Base-by-base conservation (phyloP, 148 eudicot genomes). In the Amaranthus hypochondriacus region DNA sequence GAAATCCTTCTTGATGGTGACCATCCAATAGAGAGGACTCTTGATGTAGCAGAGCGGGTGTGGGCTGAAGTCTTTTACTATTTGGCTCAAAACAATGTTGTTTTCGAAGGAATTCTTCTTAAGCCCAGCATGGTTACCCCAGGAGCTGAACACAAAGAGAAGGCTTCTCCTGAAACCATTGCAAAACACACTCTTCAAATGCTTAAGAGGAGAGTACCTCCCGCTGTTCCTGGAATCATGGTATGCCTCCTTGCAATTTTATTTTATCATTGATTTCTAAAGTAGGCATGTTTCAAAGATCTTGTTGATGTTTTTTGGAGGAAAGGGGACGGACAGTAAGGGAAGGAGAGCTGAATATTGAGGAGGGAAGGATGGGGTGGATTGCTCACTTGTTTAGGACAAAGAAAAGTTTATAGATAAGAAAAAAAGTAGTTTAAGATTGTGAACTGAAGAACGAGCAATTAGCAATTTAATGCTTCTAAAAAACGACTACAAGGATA, bases 111-210 rank as follows among this genome's bases (percentile, higher is more conserved):
- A 68, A 91, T 94, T 56, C 84, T 94, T 74, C 95, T 94, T 48
- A 94, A 94, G 82, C 97, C 98, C 63, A 94, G 98, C 83, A 94
- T 94, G 98, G 98, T 94, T 15, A 94, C 98, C 53, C 97, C 97
- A 52, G 98, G 98, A 50, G 98, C 98, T 55, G 98, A 94, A 68
- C 95, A 92, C 87, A 91, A 94, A 75, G 90, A 84, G 69, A 87
- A 77, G 83, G 92, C 97, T 80, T 83, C 91, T 70, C 93, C 98
- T 54, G 98, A 91, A 62, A 87, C 94, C 69, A 83, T 91, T 80
- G 98, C 97, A 49, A 83, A 87, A 53, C 77, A 75, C 69, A 91
- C 98, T 50, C 97, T 94, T 76, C 84, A 91, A 67, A 86, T 91
- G 92, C 93, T 94, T 7, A 86, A 69, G 72, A 88, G 97, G 84